Conservation (phyloP, 1,139 yeast species). For the Candida buenavistaensis region DNA sequence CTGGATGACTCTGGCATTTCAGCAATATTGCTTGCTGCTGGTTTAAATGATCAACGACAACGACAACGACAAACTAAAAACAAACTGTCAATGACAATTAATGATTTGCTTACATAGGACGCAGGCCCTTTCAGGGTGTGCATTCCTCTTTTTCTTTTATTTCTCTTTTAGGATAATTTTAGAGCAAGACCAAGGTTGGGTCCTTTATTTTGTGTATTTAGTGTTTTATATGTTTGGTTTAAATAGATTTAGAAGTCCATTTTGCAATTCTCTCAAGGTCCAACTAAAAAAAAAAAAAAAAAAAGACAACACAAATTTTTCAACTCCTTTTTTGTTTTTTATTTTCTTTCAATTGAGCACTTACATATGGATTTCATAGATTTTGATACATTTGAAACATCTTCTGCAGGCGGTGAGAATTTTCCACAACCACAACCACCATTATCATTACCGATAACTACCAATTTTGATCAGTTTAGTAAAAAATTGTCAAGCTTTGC, state of each 20-base stretch:
- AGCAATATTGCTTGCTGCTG: conserved; percentile 31
- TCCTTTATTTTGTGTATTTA: background rate
- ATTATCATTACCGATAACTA: conserved; percentile 40
- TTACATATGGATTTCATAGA: conserved; percentile 45
- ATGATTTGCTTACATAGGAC: conserved; percentile 25
- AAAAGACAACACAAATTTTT: background rate
- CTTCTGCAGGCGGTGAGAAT: conserved; percentile 18
- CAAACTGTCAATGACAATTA: conserved; percentile 25
- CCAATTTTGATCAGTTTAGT: conserved; percentile 42
- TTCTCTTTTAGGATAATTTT: background rate
- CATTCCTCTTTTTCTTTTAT: background rate
- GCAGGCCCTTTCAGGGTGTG: background rate
- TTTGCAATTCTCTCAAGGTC: too few species aligned
- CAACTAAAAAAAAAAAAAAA: conserved; percentile 3
- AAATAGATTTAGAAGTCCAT: conserved; percentile 4
- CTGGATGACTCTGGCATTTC: conserved; percentile 21
- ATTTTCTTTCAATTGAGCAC: background rate
- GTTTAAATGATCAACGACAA: too few species aligned
- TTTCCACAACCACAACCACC: conserved; percentile 49
- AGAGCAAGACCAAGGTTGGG: too few species aligned
- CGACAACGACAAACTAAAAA: too few species aligned
- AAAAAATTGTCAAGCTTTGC: conserved; percentile 35
- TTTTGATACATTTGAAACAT: conserved; percentile 32
- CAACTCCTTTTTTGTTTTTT: conserved; percentile 1
- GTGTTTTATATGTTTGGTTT: conserved; percentile 2